These are phyloP conservation scores for Periconia sp. DNA, from an alignment of 2,329 filamentous ascomycete species.

Conservation along the genomic window DNA sequence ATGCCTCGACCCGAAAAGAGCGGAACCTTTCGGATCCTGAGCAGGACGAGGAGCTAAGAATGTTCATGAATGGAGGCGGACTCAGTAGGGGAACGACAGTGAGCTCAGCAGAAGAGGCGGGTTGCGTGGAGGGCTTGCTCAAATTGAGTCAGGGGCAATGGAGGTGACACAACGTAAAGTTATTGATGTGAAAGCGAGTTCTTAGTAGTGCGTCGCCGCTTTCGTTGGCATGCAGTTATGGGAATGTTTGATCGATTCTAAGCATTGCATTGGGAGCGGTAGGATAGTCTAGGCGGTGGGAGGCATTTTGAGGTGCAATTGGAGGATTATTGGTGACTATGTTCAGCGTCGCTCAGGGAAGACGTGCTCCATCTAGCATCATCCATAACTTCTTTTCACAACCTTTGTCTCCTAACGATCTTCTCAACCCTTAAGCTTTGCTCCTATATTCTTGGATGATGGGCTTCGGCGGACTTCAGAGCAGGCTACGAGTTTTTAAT, in stretches of 20 bases:
- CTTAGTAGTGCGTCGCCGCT: neutral
- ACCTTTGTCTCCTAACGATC: no score
- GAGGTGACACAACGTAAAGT: constrained; percentile 50
- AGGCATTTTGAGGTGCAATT: neutral
- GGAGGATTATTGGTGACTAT: no score
- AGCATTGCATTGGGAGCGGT: neutral
- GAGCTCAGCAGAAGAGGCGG: constrained; percentile 68
- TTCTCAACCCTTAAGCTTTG: no score
- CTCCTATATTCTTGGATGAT: no score
- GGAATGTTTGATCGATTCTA: neutral
- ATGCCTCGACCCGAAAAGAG: constrained; percentile 19
- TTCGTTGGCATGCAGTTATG: neutral
- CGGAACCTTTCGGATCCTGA: constrained; percentile 50
- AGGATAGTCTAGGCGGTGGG: neutral
- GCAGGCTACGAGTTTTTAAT: no score
- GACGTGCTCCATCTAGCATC: no score
- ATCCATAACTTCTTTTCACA: no score
- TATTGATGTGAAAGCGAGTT: neutral
- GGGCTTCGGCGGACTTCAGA: no score
- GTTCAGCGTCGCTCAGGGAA: no score
- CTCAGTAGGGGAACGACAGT: constrained; percentile 60
- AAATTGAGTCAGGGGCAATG: constrained; percentile 93
- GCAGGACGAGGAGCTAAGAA: constrained; percentile 69
- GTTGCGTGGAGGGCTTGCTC: constrained; percentile 86
- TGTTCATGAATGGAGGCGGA: constrained; percentile 73